Conservation (phyloP, 306 rosid species). For the Urtica urens region DNA sequence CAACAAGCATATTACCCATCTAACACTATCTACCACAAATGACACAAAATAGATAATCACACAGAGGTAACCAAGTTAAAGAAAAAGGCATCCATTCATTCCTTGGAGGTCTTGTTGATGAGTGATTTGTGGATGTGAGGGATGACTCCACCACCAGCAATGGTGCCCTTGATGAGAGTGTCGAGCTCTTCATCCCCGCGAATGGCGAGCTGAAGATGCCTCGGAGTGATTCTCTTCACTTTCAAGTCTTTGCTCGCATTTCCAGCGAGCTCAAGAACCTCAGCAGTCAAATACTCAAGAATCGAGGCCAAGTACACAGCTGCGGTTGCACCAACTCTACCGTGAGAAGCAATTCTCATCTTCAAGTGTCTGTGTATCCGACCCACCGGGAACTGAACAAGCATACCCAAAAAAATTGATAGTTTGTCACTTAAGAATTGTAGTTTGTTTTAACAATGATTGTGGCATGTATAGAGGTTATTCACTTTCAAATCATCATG, state of each 20-base stretch:
- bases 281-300: slow-evolving; percentile 88
- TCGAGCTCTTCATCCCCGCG: slow-evolving; percentile 97
- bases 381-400: slow-evolving; percentile 79
- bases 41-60: not conserved
- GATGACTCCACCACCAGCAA: slow-evolving; percentile 98
- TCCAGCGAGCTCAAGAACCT: slow-evolving; percentile 91
- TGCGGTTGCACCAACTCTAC: slow-evolving; percentile 95
- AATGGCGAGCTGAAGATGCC: slow-evolving; percentile 92
- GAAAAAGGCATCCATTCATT: slow-evolving; percentile 26
- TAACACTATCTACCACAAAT: slow-evolving; percentile 13
- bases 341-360: slow-evolving; percentile 60
- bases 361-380: slow-evolving; percentile 91
- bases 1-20: slow-evolving; percentile 17
- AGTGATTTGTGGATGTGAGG: slow-evolving; percentile 96
- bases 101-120: slow-evolving; percentile 92
- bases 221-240: slow-evolving; percentile 95
- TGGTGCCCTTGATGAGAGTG: slow-evolving; percentile 88
- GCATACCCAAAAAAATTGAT: no score
- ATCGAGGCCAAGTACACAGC: slow-evolving; percentile 92
- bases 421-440: no score
- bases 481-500: no score
- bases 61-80: slow-evolving; percentile 10
- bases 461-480: no score
- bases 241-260: slow-evolving; percentile 94
- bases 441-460: no score